phyloP scores from a whole-genome alignment of 2,329 filamentous ascomycete species.

The Penicillium sp. region DNA sequence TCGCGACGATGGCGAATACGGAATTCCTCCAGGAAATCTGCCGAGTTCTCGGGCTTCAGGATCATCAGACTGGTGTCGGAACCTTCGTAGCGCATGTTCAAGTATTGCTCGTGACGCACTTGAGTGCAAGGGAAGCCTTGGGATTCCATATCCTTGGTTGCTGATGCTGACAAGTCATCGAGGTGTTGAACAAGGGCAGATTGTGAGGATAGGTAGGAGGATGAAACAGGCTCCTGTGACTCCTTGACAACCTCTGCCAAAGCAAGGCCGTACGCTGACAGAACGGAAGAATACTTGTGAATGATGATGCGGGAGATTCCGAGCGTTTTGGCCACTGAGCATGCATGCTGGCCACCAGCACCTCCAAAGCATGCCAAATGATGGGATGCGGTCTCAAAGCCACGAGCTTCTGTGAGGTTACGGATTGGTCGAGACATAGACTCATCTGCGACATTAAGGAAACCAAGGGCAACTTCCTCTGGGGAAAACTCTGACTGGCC shows the following conservation, averaged over 20 bases:
- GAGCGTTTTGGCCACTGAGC: slow-evolving; percentile 81
- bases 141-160: slow-evolving; percentile 39
- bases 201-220: slow-evolving; percentile 50
- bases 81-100: slow-evolving; percentile 53
- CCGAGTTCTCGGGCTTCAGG: slow-evolving; percentile 67
- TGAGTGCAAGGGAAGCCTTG: slow-evolving; percentile 47
- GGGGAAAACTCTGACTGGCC: slow-evolving; percentile 63
- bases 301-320: slow-evolving; percentile 84
- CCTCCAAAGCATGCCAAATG: slow-evolving; percentile 90
- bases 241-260: slow-evolving; percentile 92
- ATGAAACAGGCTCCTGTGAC: slow-evolving; percentile 63
- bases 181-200: slow-evolving; percentile 65
- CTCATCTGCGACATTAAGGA: slow-evolving; percentile 45
- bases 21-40: slow-evolving; percentile 81
- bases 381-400: slow-evolving; percentile 86
- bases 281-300: slow-evolving; percentile 85
- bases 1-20: slow-evolving; percentile 84
- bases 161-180: slow-evolving; percentile 68
- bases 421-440: slow-evolving; percentile 69
- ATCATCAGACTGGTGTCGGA: slow-evolving; percentile 54
- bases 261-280: slow-evolving; percentile 91
- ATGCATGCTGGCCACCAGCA: slow-evolving; percentile 88
- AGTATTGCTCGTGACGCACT: slow-evolving; percentile 46
- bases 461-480: slow-evolving; percentile 55
- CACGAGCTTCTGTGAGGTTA: slow-evolving; percentile 87